These are phyloP conservation scores for Eimeria sp. DNA, from an alignment of 169 alveolate genomes.

Conservation along the genomic window DNA sequence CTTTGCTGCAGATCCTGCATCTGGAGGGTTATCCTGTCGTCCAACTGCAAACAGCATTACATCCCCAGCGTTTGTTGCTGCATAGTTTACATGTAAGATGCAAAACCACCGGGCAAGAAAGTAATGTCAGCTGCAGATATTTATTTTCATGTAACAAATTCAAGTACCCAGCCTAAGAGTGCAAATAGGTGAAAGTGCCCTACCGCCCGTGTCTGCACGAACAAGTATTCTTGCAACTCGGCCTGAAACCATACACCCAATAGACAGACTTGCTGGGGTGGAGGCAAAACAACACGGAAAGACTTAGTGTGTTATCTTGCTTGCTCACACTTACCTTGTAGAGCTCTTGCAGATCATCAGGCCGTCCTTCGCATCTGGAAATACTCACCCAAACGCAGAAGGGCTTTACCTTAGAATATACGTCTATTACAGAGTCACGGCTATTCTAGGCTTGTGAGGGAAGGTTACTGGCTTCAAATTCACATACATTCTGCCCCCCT, in stretches of 20 bases:
- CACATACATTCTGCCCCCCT: conserved; percentile 62
- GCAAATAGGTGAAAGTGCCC: not conserved
- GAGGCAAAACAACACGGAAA: not conserved
- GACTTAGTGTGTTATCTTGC: not conserved
- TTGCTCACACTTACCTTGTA: conserved; percentile 33
- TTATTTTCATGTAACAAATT: not conserved
- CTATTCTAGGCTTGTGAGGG: not conserved
- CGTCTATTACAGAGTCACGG: not conserved
- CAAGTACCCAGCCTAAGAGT: not conserved
- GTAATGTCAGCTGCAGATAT: not conserved
- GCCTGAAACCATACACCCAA: conserved; percentile 4
- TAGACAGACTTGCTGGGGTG: not conserved
- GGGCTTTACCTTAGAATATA: not conserved
- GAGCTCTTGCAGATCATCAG: conserved; percentile 51
- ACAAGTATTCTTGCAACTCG: conserved; percentile 53
- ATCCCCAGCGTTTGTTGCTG: not conserved
- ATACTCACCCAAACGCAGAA: not conserved
- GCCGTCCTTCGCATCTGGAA: conserved; percentile 55
- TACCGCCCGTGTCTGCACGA: conserved; percentile 55
- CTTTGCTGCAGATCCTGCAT: conserved; percentile 55
- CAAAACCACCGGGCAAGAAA: not conserved
- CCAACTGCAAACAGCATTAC: conserved; percentile 9
- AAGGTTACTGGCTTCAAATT: not conserved
- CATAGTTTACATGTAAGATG: not conserved
- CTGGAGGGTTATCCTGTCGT: conserved; percentile 20